Conservation (phyloP, 108 stramenopile species). For the Stephanodiscus triporus region DNA sequence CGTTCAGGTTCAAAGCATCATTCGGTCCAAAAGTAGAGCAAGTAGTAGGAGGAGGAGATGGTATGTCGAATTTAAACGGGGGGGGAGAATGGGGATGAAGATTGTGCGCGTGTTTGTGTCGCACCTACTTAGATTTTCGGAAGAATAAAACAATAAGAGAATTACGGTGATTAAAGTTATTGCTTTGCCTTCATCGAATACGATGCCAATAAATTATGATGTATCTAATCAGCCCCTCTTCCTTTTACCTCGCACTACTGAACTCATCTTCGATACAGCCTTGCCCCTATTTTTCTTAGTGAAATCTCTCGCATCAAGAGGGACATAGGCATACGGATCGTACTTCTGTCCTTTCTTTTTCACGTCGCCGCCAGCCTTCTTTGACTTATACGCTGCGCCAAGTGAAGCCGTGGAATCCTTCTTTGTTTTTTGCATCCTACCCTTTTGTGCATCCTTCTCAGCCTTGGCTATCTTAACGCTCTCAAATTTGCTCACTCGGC, state of each 20-base stretch:
- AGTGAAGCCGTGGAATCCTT: conserved; percentile 42
- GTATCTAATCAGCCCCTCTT: conserved; percentile 41
- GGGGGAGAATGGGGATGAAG: too few species aligned
- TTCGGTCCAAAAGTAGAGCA: too few species aligned
- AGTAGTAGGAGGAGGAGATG: too few species aligned
- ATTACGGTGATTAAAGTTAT: too few species aligned
- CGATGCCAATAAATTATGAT: too few species aligned
- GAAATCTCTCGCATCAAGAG: conserved; percentile 85
- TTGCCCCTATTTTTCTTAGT: conserved; percentile 84
- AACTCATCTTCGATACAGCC: conserved; percentile 85
- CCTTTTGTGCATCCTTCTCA: conserved; percentile 30
- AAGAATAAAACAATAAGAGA: too few species aligned
- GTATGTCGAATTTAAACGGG: too few species aligned
- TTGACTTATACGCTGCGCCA: conserved; percentile 84
- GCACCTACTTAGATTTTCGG: too few species aligned
- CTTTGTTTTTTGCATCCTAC: conserved; percentile 34
- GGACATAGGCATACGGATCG: conserved; percentile 94
- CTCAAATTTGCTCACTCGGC: conserved; percentile 59
- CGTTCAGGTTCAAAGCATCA: too few species aligned
- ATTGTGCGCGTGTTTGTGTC: too few species aligned
- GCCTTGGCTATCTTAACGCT: conserved; percentile 44
- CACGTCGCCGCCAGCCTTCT: conserved; percentile 93
- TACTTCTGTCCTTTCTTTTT: conserved; percentile 88
- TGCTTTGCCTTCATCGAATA: too few species aligned
- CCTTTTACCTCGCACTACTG: conserved; percentile 72